Base-by-base conservation (phyloP, 805 yeast species). In the Candida insectorum region DNA sequence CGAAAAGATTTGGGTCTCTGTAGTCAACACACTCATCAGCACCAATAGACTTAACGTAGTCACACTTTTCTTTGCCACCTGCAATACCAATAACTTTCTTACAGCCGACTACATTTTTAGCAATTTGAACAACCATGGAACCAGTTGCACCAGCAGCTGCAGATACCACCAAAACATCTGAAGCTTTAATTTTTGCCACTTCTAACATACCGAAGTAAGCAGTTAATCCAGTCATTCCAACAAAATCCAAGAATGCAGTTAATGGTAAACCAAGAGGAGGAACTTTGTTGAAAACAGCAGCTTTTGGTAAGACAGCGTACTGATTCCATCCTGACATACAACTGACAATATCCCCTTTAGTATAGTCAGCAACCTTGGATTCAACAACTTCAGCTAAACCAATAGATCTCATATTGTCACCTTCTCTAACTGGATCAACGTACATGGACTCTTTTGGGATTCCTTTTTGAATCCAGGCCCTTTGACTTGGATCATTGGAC, bases 11-110 rank as follows among this genome's bases (percentile, higher is more conserved):
- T 2, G 54, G 43, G 29, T 69, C 69, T 34, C 68, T 70, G 61
- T 80, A 79, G 52, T 79, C 79, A 30, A 77, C 64, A 35, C 69
- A 56, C 26, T 64, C 69, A 43, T 73, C 77, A 6, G 75, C 73
- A 41, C 80, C 79, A 30, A 79, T 49, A 1, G 74, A 54, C 50
- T 75, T 73, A 20, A 80, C 79, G 49, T 52, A 73, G 39, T 67
- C 59, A 37, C 72, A 61, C 52, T 81, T 81, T 21, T 65, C 79
- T 4, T 53, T 48, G 9, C 59, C 57, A 26, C 61, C 60, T 16
- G 63, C 49, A 33, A 58, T 55, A 24, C 62, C 61, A 41, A 58
- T 48, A 17, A 58, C 61, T 32, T 47, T 53, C 24, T 47, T 39
- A 16, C 50, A 49, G 22, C 53, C 52, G 36, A 56, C 38, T 10